Evolutionary conservation across 495 filamentous ascomycete species (phyloP).

Genomic region (Annulohypoxylon stygium): DNA sequence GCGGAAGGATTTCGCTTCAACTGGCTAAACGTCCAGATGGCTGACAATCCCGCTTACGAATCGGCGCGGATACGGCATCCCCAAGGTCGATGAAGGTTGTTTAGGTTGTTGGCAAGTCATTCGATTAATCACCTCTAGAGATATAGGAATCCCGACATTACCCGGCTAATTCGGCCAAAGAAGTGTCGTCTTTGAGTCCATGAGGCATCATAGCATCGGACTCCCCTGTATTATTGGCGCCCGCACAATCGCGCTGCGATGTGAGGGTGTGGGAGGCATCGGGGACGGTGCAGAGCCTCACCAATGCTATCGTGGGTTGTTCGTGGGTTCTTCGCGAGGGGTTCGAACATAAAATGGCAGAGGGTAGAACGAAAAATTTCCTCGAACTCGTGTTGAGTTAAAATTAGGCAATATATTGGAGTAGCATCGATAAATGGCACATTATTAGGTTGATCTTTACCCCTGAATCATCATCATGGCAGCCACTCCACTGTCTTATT

Average conservation of each 20-base stretch:
- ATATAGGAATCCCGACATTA: constrained; percentile 14
- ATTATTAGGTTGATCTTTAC: constrained; percentile 13
- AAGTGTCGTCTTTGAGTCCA: constrained; percentile 4
- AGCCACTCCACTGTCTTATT: constrained; percentile 18
- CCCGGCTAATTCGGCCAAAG: constrained; percentile 7
- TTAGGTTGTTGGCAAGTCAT: background rate
- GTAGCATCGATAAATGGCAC: constrained; percentile 7
- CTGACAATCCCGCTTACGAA: constrained; percentile 16
- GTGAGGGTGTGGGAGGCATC: background rate
- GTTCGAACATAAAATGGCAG: constrained; percentile 7
- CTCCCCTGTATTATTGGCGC: constrained; percentile 12
- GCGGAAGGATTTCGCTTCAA: constrained; percentile 13
- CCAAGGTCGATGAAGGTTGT: background rate
- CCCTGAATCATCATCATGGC: constrained; percentile 9
- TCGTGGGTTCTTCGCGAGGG: background rate
- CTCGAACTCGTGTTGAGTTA: background rate
- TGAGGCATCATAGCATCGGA: background rate
- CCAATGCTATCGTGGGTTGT: background rate
- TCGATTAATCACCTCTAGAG: background rate
- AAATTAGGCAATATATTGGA: constrained; percentile 21
- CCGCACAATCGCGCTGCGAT: background rate
- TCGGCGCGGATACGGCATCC: background rate
- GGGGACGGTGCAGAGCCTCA: constrained; percentile 5
- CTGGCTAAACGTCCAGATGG: constrained; percentile 5
- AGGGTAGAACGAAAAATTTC: background rate